phyloP scores from a whole-genome alignment of 768 basidiomycete species.

The Amanita brunnescens region DNA sequence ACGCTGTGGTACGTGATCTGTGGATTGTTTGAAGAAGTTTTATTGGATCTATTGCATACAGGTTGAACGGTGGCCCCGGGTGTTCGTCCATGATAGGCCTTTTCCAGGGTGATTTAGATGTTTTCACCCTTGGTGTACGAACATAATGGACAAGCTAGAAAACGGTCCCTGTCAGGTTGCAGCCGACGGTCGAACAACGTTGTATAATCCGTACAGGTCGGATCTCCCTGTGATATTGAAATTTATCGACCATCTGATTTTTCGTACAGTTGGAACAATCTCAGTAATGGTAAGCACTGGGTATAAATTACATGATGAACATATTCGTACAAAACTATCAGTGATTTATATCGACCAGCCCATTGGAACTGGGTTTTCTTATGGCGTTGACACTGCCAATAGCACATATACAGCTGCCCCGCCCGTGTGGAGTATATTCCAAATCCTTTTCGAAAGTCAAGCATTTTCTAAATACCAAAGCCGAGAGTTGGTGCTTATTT shows the following conservation, averaged over 20 bases:
- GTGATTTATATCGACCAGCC: constrained; percentile 70
- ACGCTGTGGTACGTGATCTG: constrained; percentile 43
- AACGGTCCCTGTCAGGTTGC: constrained; percentile 59
- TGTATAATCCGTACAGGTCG: constrained; percentile 56
- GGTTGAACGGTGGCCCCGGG: constrained; percentile 55
- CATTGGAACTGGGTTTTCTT: constrained; percentile 58
- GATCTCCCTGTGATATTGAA: not conserved
- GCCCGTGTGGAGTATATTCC: constrained; percentile 54
- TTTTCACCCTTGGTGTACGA: not conserved
- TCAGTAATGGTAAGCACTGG: constrained; percentile 50
- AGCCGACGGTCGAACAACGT: constrained; percentile 41
- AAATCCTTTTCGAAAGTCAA: constrained; percentile 50
- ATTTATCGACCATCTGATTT: not conserved
- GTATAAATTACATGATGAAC: not conserved
- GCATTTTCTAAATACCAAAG: constrained; percentile 43
- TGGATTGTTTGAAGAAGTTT: not conserved
- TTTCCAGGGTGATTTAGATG: constrained; percentile 29
- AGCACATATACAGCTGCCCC: constrained; percentile 47
- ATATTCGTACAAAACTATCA: constrained; percentile 14
- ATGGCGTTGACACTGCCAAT: constrained; percentile 46
- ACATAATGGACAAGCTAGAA: constrained; percentile 26
- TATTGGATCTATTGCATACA: constrained; percentile 11
- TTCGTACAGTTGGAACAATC: constrained; percentile 50
- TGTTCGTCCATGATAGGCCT: constrained; percentile 59
- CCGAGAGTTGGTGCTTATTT: constrained; percentile 34